phyloP scores from a whole-genome alignment of 345 rosid genomes.

The Eucalyptus paniculata region DNA sequence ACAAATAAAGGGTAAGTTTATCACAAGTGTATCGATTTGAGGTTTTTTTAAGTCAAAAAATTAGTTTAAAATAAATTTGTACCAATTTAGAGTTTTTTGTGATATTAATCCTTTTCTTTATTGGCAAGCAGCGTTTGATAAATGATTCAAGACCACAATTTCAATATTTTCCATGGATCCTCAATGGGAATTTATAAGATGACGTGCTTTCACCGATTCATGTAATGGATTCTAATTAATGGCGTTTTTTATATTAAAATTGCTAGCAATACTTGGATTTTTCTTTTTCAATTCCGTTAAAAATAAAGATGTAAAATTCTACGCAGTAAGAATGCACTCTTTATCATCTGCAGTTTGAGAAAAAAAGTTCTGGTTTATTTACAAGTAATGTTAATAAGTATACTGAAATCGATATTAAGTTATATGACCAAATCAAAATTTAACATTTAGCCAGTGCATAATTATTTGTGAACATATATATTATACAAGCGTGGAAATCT shows the following conservation, averaged over 20 bases:
- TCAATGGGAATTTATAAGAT: background rate
- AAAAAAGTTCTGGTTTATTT: too few relatives aligned
- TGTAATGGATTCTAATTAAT: too few relatives aligned
- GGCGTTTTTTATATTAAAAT: background rate
- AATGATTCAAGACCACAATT: background rate
- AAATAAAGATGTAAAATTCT: too few relatives aligned
- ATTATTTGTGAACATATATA: too few relatives aligned
- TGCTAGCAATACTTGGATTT: background rate
- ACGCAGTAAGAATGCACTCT: background rate
- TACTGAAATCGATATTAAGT: background rate
- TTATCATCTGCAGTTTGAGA: background rate
- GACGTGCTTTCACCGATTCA: background rate
- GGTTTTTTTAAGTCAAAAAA: too few relatives aligned
- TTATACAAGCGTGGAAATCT: background rate
- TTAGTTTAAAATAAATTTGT: too few relatives aligned
- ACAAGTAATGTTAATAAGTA: background rate
- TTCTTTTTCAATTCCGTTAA: background rate
- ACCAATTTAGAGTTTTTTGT: too few relatives aligned
- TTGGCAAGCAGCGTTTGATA: background rate
- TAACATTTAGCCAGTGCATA: too few relatives aligned
- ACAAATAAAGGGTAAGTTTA: too few relatives aligned
- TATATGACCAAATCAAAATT: background rate
- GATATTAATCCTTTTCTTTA: background rate
- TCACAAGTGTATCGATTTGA: too few relatives aligned
- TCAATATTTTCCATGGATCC: background rate